phyloP scores from a whole-genome alignment of 2,329 filamentous ascomycete species.

The Fusarium sacchari region DNA sequence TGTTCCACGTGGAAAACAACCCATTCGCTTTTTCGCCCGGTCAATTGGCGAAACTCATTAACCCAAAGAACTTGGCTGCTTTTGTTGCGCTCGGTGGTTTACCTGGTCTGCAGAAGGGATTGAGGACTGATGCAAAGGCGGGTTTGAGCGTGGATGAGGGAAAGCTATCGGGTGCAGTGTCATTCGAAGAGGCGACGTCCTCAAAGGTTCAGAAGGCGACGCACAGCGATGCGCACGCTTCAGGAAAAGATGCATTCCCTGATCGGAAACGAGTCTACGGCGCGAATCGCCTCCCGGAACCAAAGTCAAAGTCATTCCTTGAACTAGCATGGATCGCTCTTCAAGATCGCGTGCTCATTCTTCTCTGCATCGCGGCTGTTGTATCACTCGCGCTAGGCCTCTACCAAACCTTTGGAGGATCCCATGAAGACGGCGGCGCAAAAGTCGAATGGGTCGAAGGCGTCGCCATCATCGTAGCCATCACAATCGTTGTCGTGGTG shows the following conservation, averaged over 20 bases:
- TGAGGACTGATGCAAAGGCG: conserved; percentile 73
- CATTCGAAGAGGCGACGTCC: conserved; percentile 71
- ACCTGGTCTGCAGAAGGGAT: conserved; percentile 76
- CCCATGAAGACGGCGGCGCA: conserved; percentile 52
- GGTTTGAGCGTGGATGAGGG: conserved; percentile 81
- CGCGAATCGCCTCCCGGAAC: conserved; percentile 67
- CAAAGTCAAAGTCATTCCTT: conserved; percentile 69
- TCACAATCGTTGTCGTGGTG: conserved; percentile 70
- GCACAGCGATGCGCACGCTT: background rate
- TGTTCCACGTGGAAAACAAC: conserved; percentile 78
- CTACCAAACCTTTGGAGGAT: conserved; percentile 70
- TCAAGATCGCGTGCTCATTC: conserved; percentile 73
- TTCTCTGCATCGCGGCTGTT: conserved; percentile 72
- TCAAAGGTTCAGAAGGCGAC: background rate
- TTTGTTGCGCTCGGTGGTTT: conserved; percentile 82
- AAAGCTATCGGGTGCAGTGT: conserved; percentile 67
- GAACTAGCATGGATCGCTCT: conserved; percentile 73
- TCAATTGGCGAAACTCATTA: conserved; percentile 82
- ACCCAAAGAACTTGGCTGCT: conserved; percentile 83
- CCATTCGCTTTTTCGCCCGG: conserved; percentile 85
- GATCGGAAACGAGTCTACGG: conserved; percentile 35
- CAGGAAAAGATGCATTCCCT: conserved; percentile 21
- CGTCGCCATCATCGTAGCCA: conserved; percentile 73
- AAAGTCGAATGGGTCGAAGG: conserved; percentile 73
- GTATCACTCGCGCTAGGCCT: conserved; percentile 74